These are phyloP conservation scores for Mucor saturninus DNA, from an alignment of 371 early-diverging fungal species.

Conservation along the genomic window DNA sequence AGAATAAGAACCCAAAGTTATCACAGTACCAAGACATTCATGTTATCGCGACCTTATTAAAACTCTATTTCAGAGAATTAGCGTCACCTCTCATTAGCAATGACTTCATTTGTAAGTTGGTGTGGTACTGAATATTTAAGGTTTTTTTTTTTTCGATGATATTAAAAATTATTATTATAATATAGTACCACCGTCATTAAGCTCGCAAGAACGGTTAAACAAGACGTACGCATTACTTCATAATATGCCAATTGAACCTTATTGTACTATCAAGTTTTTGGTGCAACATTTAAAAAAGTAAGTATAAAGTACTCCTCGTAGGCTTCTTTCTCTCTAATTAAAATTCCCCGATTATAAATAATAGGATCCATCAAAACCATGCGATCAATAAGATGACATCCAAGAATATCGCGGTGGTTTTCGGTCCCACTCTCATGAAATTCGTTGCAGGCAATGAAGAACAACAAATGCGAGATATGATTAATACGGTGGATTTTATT, in stretches of 20 bases:
- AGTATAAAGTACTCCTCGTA: not conserved
- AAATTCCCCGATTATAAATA: no score
- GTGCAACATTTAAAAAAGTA: constrained; percentile 46
- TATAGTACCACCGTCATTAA: constrained; percentile 9
- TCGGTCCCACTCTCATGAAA: constrained; percentile 89
- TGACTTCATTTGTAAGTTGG: constrained; percentile 57
- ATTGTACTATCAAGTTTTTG: constrained; percentile 45
- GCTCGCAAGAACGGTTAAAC: constrained; percentile 26
- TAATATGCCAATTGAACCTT: constrained; percentile 43
- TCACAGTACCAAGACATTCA: constrained; percentile 63
- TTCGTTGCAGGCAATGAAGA: constrained; percentile 26
- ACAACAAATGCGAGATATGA: constrained; percentile 28
- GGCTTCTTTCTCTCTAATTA: not conserved
- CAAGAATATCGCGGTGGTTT: constrained; percentile 89
- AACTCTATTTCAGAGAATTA: constrained; percentile 90
- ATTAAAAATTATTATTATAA: not conserved
- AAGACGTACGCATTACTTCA: constrained; percentile 30
- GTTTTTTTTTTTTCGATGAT: not conserved
- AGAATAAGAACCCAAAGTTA: constrained; percentile 46
- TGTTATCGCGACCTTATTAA: constrained; percentile 86
- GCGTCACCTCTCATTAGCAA: constrained; percentile 88
- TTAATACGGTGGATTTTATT: constrained; percentile 26
- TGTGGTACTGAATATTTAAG: not conserved
- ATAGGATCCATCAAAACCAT: constrained; percentile 58
- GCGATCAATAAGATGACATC: constrained; percentile 82